Percentiles rank a stretch among this genome's conserved stretches.
Conservation (phyloP, 2,329 filamentous ascomycete genomes). For the Stagonosporopsis rhizophila region DNA sequence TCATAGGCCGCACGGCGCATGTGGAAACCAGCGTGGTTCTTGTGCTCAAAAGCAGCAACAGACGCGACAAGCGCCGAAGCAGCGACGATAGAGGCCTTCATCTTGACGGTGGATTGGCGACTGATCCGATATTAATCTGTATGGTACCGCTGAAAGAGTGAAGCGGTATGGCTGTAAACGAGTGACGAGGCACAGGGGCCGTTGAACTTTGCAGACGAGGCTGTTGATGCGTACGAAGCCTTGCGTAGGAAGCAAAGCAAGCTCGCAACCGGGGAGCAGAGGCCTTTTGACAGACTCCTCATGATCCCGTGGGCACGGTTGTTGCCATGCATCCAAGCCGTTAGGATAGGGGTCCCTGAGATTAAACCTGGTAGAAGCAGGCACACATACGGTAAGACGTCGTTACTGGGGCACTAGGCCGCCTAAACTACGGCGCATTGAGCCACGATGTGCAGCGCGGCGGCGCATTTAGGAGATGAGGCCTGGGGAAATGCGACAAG, state of each 20-base stretch:
- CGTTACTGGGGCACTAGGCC: conserved; percentile 19
- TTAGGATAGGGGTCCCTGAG: conserved; percentile 44
- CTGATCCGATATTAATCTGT: conserved; percentile 32
- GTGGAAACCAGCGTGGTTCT: conserved; percentile 68
- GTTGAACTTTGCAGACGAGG: conserved; percentile 42
- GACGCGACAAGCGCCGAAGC: conserved; percentile 64
- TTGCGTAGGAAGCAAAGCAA: conserved; percentile 37
- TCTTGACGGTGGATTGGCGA: conserved; percentile 55
- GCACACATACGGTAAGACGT: conserved; percentile 35
- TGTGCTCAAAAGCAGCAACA: conserved; percentile 66
- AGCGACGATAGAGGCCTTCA: conserved; percentile 76
- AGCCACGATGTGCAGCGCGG: conserved; percentile 33
- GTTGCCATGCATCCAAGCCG: conserved; percentile 26
- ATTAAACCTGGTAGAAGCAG: conserved; percentile 33
- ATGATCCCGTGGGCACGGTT: conserved; percentile 26
- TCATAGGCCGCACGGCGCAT: conserved; percentile 56
- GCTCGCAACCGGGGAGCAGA: conserved; percentile 27
- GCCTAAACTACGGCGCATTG: conserved; percentile 28
- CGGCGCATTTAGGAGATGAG: conserved; percentile 19
- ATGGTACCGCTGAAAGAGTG: conserved; percentile 85
- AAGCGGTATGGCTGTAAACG: conserved; percentile 62
- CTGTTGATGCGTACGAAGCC: conserved; percentile 43
- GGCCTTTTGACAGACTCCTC: conserved; percentile 41
- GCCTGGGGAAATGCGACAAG: conserved; percentile 18
- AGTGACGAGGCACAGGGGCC: conserved; percentile 48